Base-by-base conservation (phyloP, 2,329 filamentous ascomycete genomes). In the Fusarium circinatum region DNA sequence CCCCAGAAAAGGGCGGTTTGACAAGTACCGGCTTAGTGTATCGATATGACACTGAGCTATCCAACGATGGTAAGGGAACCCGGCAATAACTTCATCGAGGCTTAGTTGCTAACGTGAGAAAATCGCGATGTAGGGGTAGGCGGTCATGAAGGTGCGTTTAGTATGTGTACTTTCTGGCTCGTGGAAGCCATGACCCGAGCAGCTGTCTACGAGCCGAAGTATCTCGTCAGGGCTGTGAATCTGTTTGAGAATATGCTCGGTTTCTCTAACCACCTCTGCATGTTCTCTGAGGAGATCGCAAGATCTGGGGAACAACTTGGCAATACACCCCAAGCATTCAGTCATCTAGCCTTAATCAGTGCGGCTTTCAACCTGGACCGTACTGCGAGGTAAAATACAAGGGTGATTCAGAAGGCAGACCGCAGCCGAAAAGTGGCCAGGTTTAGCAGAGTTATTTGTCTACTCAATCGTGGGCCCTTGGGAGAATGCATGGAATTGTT, bases 81-180 rank as follows among this genome's bases (percentile, higher is more conserved):
- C 15, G 5, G 18, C 22, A n/a, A 34, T n/a, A 20, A 24, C 18
- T 30, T 22, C 28, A 45, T 7, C 15, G 26, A 42, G 42, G 17
- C 14, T 32, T 12, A 47, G 26, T 44, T 28, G 36, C 63, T 77
- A 45, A 76, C 47, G 20, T 24, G 28, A 18, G 10, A 38, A 38
- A 49, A 48, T 47, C 17, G 22, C 52, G 32, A 30, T 65, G 47
- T 73, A 92, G 91, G 92, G 36, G 91, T 95, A 14, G 92, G 92
- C 42, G 93, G 93, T 24, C 86, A 88, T 58, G 93, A 95, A 82
- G 93, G 93, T 28, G 92, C 92, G 26, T 95, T 95, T 79, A 91
- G 88, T 78, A 94, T 95, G 92, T 94, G 92, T 78, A 95, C 92
- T 1, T 95, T 95, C 80, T 95, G 93, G 93, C 88, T 94, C 1